Conservation (phyloP, 2,329 filamentous ascomycete species). For the Phialophora macrospora region DNA sequence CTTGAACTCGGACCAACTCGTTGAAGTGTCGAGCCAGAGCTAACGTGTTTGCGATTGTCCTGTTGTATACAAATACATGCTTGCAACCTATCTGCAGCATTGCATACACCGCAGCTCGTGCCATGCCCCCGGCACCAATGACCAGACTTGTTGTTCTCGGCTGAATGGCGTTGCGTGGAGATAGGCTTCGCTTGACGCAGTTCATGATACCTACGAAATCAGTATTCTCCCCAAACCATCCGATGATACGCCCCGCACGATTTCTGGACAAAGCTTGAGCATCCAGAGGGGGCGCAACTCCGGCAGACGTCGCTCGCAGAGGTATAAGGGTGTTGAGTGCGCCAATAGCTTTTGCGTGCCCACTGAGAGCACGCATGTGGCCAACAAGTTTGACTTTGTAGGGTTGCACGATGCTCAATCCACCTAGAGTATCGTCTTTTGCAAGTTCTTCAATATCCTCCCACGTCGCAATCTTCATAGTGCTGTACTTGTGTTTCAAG, state of each 20-base stretch:
- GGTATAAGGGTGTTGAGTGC: conserved; percentile 54
- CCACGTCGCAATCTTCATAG: conserved; percentile 46
- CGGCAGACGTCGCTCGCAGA: conserved; percentile 46
- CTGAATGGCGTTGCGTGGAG: conserved; percentile 59
- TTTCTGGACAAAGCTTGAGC: conserved; percentile 51
- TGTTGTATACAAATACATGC: conserved; percentile 75
- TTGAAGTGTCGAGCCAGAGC: conserved; percentile 73
- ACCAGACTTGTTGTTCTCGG: conserved; percentile 59
- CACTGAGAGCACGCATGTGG: conserved; percentile 47
- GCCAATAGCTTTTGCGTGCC: conserved; percentile 52
- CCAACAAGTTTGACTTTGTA: conserved; percentile 50
- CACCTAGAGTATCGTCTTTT: conserved; percentile 48
- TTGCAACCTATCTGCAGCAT: conserved; percentile 77
- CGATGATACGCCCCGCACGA: conserved; percentile 48
- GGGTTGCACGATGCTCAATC: conserved; percentile 51
- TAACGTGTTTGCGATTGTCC: conserved; percentile 69
- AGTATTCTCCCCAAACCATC: conserved; percentile 53
- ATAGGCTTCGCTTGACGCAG: conserved; percentile 50
- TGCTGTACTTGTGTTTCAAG: conserved; percentile 48
- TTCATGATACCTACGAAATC: conserved; percentile 53
- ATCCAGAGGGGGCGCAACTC: conserved; percentile 45
- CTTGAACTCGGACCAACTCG: conserved; percentile 50
- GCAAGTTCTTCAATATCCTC: conserved; percentile 47
- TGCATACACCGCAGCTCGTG: conserved; percentile 75
- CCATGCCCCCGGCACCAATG: conserved; percentile 73